Evolutionary conservation across 805 yeast genomes (phyloP), one percentile per base, ranked within the genome.

Genomic region (Hanseniaspora guilliermondii): DNA sequence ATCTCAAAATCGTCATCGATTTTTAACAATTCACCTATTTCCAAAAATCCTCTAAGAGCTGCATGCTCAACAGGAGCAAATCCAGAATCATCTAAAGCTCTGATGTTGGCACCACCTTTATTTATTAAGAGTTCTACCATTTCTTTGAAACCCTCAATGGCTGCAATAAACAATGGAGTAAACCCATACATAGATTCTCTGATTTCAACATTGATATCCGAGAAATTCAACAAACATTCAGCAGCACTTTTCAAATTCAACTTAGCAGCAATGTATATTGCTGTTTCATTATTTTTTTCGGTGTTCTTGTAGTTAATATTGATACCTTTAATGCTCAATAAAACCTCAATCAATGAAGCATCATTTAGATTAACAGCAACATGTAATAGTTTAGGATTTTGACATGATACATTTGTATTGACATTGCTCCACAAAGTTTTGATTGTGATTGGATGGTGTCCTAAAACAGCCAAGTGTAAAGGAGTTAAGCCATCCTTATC

Each of bases 21-120:
- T 32, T 73, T 73, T 54, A 91, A 70, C 62, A 78, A 60, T 52
- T 78, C 78, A 1, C 93, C 82, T 37, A 87, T 77, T 2, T 71
- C 74, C 56, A 89, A 69, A 65, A 88, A 95, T 5, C 97, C 97
- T 61, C 97, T 76, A 46, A 91, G 71, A 48, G 87, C 82, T 0
- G 97, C 96, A 67, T 91, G 97, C 63, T 91, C 97, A 81, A 87
- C 81, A n/a, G 97, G 96, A 19, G 87, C 79, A 97, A 97, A 91
- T 0, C 97, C 97, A 52, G 93, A 83, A 46, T 79, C 83, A 69
- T 91, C 97, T 17, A 76, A 73, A 27, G 72, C 68, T 44, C 77
- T 75, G 56, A 70, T 77, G 7, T 73, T 69, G 5, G 87, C 84
- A 4, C 49, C 40, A 21, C 79, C 80, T 42, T 73, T 63, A 0